These are phyloP conservation scores for Vigna unguiculata DNA, from an alignment of 306 rosid species.

Conservation along the genomic window DNA sequence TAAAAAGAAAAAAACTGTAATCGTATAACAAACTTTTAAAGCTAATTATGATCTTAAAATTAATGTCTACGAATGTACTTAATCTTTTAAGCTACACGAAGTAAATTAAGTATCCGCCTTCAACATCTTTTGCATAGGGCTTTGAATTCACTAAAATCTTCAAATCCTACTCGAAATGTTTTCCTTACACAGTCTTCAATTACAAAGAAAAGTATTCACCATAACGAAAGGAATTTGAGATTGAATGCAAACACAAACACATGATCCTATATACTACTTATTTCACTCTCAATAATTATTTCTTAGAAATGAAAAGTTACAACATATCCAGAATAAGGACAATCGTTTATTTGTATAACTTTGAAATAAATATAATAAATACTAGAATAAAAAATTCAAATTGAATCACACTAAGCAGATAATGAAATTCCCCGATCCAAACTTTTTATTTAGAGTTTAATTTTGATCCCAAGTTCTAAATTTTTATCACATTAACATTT, in stretches of 20 bases:
- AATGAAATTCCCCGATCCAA: constrained; percentile 8
- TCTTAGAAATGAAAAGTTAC: background rate
- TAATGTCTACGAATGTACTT: background rate
- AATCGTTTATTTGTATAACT: constrained; percentile 41
- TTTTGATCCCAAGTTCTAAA: background rate
- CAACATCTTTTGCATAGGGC: background rate
- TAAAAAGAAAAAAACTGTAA: no score
- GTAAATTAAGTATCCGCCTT: background rate
- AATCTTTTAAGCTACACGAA: background rate
- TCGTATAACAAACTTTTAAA: no score
- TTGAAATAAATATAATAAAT: constrained; percentile 30
- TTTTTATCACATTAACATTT: background rate
- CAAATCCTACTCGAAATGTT: no score
- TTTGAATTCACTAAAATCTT: background rate
- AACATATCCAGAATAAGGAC: constrained; percentile 36
- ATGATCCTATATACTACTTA: background rate
- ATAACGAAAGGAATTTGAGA: background rate
- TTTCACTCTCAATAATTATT: background rate
- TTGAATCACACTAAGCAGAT: background rate
- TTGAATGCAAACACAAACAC: background rate
- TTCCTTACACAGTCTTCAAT: background rate
- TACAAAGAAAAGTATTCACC: background rate
- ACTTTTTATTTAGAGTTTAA: constrained; percentile 34
- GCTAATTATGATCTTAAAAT: no score
- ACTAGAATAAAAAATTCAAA: background rate